These are phyloP conservation scores for Rutstroemia sp. DNA, from an alignment of 2,329 filamentous ascomycete genomes.

Conservation along the genomic window DNA sequence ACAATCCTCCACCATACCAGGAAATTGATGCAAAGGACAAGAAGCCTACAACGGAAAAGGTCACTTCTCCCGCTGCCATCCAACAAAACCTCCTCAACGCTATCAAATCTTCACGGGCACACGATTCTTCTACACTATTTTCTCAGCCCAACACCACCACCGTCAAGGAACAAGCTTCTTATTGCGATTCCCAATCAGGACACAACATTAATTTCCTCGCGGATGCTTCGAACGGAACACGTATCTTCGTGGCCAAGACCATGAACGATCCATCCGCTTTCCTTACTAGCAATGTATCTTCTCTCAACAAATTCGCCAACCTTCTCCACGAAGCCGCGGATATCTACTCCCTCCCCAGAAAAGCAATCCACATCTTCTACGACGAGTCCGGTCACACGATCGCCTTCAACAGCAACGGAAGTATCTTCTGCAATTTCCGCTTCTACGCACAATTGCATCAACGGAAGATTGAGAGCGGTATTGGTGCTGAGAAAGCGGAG, in stretches of 20 bases:
- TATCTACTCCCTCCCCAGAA: slow-evolving; percentile 64
- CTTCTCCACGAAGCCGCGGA: slow-evolving; percentile 62
- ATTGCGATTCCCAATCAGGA: slow-evolving; percentile 72
- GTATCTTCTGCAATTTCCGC: slow-evolving; percentile 87
- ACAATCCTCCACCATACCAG: slow-evolving; percentile 24
- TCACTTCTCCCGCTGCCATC: slow-evolving; percentile 53
- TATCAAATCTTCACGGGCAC: slow-evolving; percentile 68
- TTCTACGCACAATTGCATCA: slow-evolving; percentile 79
- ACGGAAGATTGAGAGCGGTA: slow-evolving; percentile 34
- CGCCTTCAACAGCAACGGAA: slow-evolving; percentile 83
- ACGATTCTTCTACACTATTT: slow-evolving; percentile 68
- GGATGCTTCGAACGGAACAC: slow-evolving; percentile 63
- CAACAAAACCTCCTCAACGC: slow-evolving; percentile 70
- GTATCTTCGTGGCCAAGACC: slow-evolving; percentile 60
- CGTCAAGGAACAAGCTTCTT: slow-evolving; percentile 75
- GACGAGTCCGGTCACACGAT: slow-evolving; percentile 75
- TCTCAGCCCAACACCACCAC: slow-evolving; percentile 62
- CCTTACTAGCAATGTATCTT: slow-evolving; percentile 49
- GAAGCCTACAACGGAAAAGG: slow-evolving; percentile 32
- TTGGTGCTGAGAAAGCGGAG: slow-evolving; percentile 49
- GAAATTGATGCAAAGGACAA: slow-evolving; percentile 14
- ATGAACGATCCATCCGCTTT: slow-evolving; percentile 49
- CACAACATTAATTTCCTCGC: slow-evolving; percentile 67
- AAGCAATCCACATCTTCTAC: slow-evolving; percentile 78
- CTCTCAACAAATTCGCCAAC: slow-evolving; percentile 61